Evolutionary conservation across 2,329 filamentous ascomycete genomes (phyloP).

Genomic region (Neonectria faginata): DNA sequence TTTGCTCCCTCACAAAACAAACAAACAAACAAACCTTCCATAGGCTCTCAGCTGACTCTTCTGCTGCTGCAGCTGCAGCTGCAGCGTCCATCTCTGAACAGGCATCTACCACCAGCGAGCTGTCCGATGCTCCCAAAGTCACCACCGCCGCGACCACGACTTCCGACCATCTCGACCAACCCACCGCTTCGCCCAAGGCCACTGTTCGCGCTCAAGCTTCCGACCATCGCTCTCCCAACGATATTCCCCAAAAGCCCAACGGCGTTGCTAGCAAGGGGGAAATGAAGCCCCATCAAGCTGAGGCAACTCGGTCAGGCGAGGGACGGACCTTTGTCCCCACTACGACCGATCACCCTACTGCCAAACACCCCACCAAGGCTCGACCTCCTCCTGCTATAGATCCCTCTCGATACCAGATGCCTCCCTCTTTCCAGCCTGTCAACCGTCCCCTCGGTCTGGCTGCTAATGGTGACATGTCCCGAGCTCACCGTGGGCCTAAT

Average conservation of each 20-base stretch:
- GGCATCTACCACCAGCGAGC: slow-evolving; percentile 31
- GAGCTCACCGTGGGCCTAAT: slow-evolving; percentile 49
- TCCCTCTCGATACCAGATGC: slow-evolving; percentile 56
- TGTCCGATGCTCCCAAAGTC: slow-evolving; percentile 31
- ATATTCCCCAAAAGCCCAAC: slow-evolving; percentile 32
- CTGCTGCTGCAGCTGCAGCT: slow-evolving; percentile 14
- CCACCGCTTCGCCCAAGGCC: slow-evolving; percentile 34
- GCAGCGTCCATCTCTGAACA: slow-evolving; percentile 35
- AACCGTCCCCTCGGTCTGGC: slow-evolving; percentile 46
- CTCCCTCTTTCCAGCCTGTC: slow-evolving; percentile 56
- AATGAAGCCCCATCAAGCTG: slow-evolving; percentile 34
- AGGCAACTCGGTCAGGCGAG: slow-evolving; percentile 21
- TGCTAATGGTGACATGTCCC: slow-evolving; percentile 50
- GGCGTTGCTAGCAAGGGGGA: slow-evolving; percentile 32
- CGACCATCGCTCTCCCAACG: slow-evolving; percentile 17
- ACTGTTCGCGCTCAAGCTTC: slow-evolving; percentile 26
- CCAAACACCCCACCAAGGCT: slow-evolving; percentile 36
- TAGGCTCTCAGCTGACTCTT: slow-evolving; percentile 29
- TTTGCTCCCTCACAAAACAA: slow-evolving; percentile 9
- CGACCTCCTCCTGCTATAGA: slow-evolving; percentile 50
- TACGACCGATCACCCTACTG: slow-evolving; percentile 31
- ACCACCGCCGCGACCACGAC: slow-evolving; percentile 31
- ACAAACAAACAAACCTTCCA: background rate
- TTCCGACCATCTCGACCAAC: slow-evolving; percentile 41
- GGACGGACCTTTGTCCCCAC: slow-evolving; percentile 14